These are phyloP conservation scores for Pichia sp. DNA, from an alignment of 1,139 yeast species.

Conservation along the genomic window DNA sequence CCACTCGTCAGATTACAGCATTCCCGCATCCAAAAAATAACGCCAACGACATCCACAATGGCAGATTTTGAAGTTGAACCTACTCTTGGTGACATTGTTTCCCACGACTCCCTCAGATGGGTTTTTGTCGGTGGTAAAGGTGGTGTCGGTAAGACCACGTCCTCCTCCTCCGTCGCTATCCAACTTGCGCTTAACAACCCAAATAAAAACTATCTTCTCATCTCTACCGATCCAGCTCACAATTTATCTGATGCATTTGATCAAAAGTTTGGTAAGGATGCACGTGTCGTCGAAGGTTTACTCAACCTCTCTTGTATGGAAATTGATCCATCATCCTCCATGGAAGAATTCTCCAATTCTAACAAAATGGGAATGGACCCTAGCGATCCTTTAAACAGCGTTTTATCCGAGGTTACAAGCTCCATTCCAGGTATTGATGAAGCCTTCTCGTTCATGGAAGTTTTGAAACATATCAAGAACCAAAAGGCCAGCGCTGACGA, in stretches of 20 bases:
- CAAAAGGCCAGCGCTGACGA: constrained; percentile 44
- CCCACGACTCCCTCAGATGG: constrained; percentile 79
- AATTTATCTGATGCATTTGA: constrained; percentile 96
- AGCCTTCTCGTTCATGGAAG: constrained; percentile 96
- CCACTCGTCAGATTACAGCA: no score
- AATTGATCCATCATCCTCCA: constrained; percentile 91
- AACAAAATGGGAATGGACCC: constrained; percentile 33
- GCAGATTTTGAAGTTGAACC: constrained; percentile 49
- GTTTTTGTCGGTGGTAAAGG: constrained; percentile 99
- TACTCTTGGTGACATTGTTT: constrained; percentile 55
- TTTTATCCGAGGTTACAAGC: constrained; percentile 89
- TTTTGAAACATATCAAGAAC: constrained; percentile 87
- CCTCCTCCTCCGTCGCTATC: constrained; percentile 91
- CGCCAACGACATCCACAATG: constrained; percentile 12
- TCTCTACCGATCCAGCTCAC: constrained; percentile 98
- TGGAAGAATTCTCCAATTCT: constrained; percentile 76
- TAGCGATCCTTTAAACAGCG: constrained; percentile 55
- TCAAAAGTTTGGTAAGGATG: constrained; percentile 95
- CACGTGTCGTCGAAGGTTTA: constrained; percentile 86
- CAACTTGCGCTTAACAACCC: constrained; percentile 82
- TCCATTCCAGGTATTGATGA: constrained; percentile 98
- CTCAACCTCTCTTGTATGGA: constrained; percentile 93
- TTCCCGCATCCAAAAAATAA: no score
- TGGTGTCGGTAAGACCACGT: constrained; percentile 98
- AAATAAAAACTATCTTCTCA: constrained; percentile 71